Evolutionary conservation across 2,329 filamentous ascomycete species (phyloP).

Genomic region (Trichoderma sp.): DNA sequence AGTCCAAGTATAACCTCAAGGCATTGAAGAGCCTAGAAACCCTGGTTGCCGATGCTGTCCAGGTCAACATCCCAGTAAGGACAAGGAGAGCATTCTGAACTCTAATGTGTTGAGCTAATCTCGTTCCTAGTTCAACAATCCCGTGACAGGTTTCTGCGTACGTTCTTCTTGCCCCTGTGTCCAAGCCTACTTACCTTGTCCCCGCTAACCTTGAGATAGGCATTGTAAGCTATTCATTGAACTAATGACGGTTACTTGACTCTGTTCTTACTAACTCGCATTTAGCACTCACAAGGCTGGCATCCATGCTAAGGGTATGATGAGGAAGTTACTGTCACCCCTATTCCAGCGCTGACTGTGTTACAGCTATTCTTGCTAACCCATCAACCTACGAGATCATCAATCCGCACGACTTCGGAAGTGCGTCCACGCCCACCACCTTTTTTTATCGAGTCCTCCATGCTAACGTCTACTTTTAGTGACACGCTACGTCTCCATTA

Average conservation of each 20-base stretch:
- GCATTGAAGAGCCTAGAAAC: conserved; percentile 70
- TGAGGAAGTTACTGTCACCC: background rate
- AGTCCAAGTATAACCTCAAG: conserved; percentile 67
- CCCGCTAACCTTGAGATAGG: background rate
- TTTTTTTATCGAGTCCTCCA: background rate
- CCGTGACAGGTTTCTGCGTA: conserved; percentile 28
- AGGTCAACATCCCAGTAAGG: conserved; percentile 25
- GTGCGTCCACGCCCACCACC: background rate
- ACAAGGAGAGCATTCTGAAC: background rate
- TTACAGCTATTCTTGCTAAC: conserved; percentile 8
- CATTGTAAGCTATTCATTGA: background rate
- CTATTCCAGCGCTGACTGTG: background rate
- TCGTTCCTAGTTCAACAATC: conserved; percentile 28
- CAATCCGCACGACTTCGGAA: background rate
- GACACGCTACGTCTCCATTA: conserved; percentile 53
- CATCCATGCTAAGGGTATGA: conserved; percentile 34
- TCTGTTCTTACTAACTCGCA: background rate
- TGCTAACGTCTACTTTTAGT: background rate
- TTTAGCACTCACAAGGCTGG: conserved; percentile 28
- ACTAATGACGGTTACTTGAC: background rate
- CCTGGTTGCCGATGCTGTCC: conserved; percentile 51
- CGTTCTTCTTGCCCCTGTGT: background rate
- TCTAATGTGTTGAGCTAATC: background rate
- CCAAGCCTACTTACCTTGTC: background rate
- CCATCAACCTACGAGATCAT: background rate